Percentiles rank a stretch among this genome's conserved stretches.
Conservation (phyloP, 257 asterid genomes). For the Gardenia jasminoides region DNA sequence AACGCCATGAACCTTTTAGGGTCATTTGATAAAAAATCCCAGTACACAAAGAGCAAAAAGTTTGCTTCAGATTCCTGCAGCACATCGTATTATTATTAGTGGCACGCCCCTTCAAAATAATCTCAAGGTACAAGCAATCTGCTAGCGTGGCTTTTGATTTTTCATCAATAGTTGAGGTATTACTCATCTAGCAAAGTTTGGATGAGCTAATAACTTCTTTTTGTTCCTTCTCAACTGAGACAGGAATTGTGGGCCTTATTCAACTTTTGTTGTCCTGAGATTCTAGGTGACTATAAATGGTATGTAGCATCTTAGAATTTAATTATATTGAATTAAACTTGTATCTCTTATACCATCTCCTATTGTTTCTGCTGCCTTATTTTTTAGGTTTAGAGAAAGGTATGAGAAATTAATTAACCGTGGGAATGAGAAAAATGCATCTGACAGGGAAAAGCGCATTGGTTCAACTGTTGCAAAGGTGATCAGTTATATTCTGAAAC, state of each 20-base stretch:
- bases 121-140: constrained; percentile 60
- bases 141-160: constrained; percentile 5
- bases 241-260: constrained; percentile 97
- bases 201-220: constrained; percentile 8
- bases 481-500: constrained; percentile 7
- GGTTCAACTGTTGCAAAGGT: constrained; percentile 96
- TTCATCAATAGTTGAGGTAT: constrained; percentile 7
- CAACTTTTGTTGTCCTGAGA: constrained; percentile 84
- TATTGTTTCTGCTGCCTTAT: constrained; percentile 4
- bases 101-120: constrained; percentile 98
- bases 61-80: constrained; percentile 85
- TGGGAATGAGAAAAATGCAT: constrained; percentile 89
- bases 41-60: constrained; percentile 98
- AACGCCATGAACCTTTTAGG: constrained; percentile 42
- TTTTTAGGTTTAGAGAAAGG: constrained; percentile 75
- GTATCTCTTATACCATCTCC: background rate
- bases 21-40: constrained; percentile 96
- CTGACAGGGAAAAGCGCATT: constrained; percentile 80
- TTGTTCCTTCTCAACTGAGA: constrained; percentile 7
- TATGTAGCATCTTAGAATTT: constrained; percentile 26
- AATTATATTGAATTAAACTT: background rate
- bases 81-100: constrained; percentile 82
- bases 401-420: constrained; percentile 75
- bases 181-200: constrained; percentile 3
- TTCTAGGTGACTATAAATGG: constrained; percentile 89